Evolutionary conservation across 352 stramenopile genomes (phyloP), one percentile per base, ranked within the genome.

Genomic region (Phytophthora agathidicida): DNA sequence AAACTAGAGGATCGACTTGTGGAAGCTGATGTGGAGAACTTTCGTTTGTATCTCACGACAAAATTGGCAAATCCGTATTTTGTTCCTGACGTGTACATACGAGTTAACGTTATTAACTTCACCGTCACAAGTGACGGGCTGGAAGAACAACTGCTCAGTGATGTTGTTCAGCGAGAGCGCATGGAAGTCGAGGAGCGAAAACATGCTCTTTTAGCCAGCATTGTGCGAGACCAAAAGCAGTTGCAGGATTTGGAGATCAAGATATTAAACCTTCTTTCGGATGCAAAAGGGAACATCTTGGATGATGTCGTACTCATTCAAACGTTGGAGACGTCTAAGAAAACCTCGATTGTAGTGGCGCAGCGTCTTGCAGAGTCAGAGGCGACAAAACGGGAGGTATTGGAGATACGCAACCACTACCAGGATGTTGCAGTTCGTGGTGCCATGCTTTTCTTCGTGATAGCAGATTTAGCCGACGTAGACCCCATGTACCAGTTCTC

Each of bases 101-200:
- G 91, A 45, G 88, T 97, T 23, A 97, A 91, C 39, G 73, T 98
- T 4, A 96, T 98, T 47, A 98, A 98, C 56, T 98, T 98, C 50
- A 96, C 85, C 0, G 92, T 98, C 20, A 98, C 91, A 1, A 77
- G 78, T n/a, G 81, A 93, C 3, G 93, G 93, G 1, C 70, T 98
- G 10, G 85, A 96, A 27, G 86, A 95, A 16, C 93, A 98, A 63
- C 57, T 98, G 10, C 68, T 98, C 7, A 88, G 89, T 23, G 84
- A 91, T 23, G 91, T 98, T 1, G 90, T 98, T 8, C 71, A 78
- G 16, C 72, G 86, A 57, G 93, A 98, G 38, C 67, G 84, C 0
- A 82, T 83, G 9, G 91, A 98, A 32, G 75, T 98, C 17, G 93
- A 98, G 38, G 77, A 86, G 27, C 82, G 88, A 20, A 96, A 93